These are phyloP conservation scores for Zygosaccharomyces sapae DNA, from an alignment of 1,139 yeast species.

Conservation along the genomic window DNA sequence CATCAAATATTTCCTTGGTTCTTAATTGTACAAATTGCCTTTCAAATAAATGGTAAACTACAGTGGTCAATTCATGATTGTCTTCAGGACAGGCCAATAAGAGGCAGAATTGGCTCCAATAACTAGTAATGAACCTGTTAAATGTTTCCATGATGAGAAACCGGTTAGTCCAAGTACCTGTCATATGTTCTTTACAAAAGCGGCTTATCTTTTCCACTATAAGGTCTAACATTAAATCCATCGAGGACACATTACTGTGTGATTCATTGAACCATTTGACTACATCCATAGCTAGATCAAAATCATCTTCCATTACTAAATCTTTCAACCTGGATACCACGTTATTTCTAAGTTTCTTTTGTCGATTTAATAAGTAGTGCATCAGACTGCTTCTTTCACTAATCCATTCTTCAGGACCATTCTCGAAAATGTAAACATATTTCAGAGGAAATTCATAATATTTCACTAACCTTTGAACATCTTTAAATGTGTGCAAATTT, in stretches of 20 bases:
- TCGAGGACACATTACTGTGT: slow-evolving; percentile 18
- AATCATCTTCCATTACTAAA: slow-evolving; percentile 28
- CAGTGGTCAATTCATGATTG: slow-evolving; percentile 36
- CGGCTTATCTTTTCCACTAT: slow-evolving; percentile 42
- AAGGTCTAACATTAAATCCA: slow-evolving; percentile 40
- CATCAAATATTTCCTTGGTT: slow-evolving; percentile 59
- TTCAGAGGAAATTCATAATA: slow-evolving; percentile 27
- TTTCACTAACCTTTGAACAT: slow-evolving; percentile 24
- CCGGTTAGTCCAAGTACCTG: slow-evolving; percentile 41
- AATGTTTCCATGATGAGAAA: slow-evolving; percentile 39
- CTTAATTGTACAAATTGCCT: slow-evolving; percentile 41
- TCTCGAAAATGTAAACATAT: slow-evolving; percentile 17
- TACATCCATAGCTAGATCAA: slow-evolving; percentile 23
- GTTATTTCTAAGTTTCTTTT: slow-evolving; percentile 16
- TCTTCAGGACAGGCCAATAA: slow-evolving; percentile 27
- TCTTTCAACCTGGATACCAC: slow-evolving; percentile 15
- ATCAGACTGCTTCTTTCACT: slow-evolving; percentile 25
- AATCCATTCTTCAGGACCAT: slow-evolving; percentile 16
- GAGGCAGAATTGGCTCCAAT: slow-evolving; percentile 25
- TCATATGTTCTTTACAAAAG: slow-evolving; percentile 40
- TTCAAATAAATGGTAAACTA: slow-evolving; percentile 28
- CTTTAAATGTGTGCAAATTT: slow-evolving; percentile 21
- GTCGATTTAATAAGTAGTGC: slow-evolving; percentile 26
- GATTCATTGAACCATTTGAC: slow-evolving; percentile 30
- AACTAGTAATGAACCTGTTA: slow-evolving; percentile 26